These are phyloP conservation scores for Botrytis aclada DNA, from an alignment of 2,329 filamentous ascomycete genomes.

Conservation along the genomic window DNA sequence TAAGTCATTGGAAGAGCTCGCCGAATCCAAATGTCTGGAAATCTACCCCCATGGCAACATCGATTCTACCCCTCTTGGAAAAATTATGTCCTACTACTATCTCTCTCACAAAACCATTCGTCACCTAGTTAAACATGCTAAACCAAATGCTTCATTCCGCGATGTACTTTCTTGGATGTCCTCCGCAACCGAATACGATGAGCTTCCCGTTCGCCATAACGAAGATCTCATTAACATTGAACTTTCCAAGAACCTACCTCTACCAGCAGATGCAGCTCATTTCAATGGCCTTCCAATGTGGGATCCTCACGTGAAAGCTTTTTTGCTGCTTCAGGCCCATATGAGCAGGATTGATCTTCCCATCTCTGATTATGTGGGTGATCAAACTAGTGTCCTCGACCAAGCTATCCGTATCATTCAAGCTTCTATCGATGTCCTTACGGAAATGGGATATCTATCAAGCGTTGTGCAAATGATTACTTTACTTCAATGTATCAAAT, in stretches of 20 bases:
- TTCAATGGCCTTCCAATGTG: conserved; percentile 77
- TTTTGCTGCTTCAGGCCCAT: conserved; percentile 88
- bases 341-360: conserved; percentile 91
- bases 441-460: conserved; percentile 79
- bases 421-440: conserved; percentile 88
- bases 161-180: conserved; percentile 92
- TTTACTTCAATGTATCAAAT: conserved; percentile 89
- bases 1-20: conserved; percentile 77
- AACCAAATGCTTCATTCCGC: conserved; percentile 70
- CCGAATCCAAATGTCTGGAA: conserved; percentile 77
- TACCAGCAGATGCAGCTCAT: conserved; percentile 39
- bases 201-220: conserved; percentile 95
- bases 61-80: conserved; percentile 84
- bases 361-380: conserved; percentile 95
- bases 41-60: conserved; percentile 85
- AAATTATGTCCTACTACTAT: conserved; percentile 99
- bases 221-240: conserved; percentile 96
- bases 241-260: conserved; percentile 75
- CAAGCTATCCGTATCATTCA: conserved; percentile 97
- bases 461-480: conserved; percentile 79
- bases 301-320: conserved; percentile 97
- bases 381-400: conserved; percentile 85
- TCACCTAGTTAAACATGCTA: conserved; percentile 73
- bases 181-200: conserved; percentile 90
- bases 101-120: conserved; percentile 93